Base-by-base conservation (phyloP, 2,329 filamentous ascomycete species). In the Alternaria triticimaculans region DNA sequence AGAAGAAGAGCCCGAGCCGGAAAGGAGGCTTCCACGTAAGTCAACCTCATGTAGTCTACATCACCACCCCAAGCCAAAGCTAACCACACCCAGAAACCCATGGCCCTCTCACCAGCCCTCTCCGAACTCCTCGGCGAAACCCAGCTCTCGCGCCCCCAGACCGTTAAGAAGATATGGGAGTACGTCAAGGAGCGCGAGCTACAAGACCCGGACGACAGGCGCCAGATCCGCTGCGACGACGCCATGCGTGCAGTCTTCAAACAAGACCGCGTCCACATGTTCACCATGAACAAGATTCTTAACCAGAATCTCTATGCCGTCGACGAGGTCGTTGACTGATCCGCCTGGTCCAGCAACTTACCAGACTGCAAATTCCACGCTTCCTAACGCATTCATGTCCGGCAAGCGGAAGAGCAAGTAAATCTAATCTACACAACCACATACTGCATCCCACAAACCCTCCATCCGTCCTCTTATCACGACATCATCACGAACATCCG, bases 221-320 rank as follows among this genome's bases (percentile, higher is more conserved):
- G 96, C 21, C 93, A 97, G 72, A 99, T 99, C 67, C 84, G 89
- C 26, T 99, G 96, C 82, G 96, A 99, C 80, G 93, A 97, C 23
- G 89, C 89, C 71, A 91, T 99, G 91, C 90, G 92, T 64, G 91
- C 92, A 7, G 92, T 99, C 8, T 99, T 99, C 84, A 97, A 97
- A 80, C 88, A 92, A 75, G 89, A 94, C 74, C 92, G 88, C 75
- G 92, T 99, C 54, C 93, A 98, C 81, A 99, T 99, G 96, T 99
- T 99, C 81, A 94, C 93, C 71, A 98, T 99, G 95, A 98, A 97
- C 85, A 97, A 97, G 84, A 88, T 97, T 15, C 88, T 98, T 11
- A 93, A 92, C 67, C 90, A 91, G 78, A 95, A 98, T 76, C 85
- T 98, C 43, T 97, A 97, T 77, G 92, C 91, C 3, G 86, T 92